These are phyloP conservation scores for Austroboletus rostrupii DNA, from an alignment of 1,284 basidiomycete genomes.

Conservation along the genomic window DNA sequence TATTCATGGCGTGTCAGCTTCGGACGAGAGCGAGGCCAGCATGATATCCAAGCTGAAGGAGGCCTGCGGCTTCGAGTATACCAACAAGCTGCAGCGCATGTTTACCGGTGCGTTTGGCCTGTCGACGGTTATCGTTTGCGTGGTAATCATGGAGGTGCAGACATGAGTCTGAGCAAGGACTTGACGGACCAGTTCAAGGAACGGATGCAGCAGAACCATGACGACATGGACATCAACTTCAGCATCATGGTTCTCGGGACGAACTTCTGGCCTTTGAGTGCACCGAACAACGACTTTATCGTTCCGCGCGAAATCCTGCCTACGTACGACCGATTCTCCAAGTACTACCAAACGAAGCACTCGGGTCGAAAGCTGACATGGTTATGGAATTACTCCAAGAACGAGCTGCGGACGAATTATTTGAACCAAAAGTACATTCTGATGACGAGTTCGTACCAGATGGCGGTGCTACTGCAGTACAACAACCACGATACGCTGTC, in stretches of 20 bases:
- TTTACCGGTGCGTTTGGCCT: conserved; percentile 71
- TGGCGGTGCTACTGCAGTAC: conserved; percentile 92
- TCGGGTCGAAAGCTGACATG: conserved; percentile 94
- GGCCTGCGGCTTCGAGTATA: conserved; percentile 97
- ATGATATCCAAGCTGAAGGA: conserved; percentile 99
- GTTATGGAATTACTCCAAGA: conserved; percentile 98
- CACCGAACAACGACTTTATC: conserved; percentile 81
- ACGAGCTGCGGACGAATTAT: conserved; percentile 92
- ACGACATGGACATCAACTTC: conserved; percentile 87
- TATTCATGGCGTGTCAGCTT: conserved; percentile 89
- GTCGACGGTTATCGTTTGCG: background rate
- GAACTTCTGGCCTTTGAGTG: conserved; percentile 93
- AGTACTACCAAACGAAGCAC: conserved; percentile 93
- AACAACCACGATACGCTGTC: conserved; percentile 87
- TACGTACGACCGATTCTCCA: conserved; percentile 89
- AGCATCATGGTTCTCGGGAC: conserved; percentile 92
- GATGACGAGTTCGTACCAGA: conserved; percentile 94
- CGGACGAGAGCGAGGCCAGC: conserved; percentile 94
- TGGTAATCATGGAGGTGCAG: conserved; percentile 38
- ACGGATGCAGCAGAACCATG: conserved; percentile 81
- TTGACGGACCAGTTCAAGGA: conserved; percentile 96
- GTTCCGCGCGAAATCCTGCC: conserved; percentile 86
- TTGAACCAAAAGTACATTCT: conserved; percentile 93
- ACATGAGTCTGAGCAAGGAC: conserved; percentile 95
- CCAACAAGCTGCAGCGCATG: conserved; percentile 97